Evolutionary conservation across 148 eudicot genomes (phyloP), one percentile per base, ranked within the genome.

Genomic region (Simmondsia chinensis): DNA sequence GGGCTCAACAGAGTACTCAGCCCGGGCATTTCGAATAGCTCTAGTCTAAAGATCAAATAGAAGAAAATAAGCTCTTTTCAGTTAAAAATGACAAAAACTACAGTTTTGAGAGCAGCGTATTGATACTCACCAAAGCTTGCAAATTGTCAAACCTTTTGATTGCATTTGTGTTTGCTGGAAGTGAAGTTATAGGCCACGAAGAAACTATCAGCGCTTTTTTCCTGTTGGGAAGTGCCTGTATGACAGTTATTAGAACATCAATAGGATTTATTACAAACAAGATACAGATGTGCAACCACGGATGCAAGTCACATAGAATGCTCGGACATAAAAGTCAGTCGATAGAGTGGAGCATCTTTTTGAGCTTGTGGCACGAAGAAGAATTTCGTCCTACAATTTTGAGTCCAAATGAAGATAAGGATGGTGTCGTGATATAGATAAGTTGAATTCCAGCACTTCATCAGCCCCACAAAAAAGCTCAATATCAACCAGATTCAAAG

Each of bases 1-100:
- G 25, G 99, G 94, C 73, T 82, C 94, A 66, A 93, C 96, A 7
- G 96, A 77, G 50, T 93, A 93, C 57, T 93, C 99, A 28, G 99
- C 94, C 46, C 99, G 79, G 29, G 74, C 94, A 82, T 93, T 93
- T 55, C 99, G 84, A 48, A 86, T 77, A 38, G 87, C 94, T 66
- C 79, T 75, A 40, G 82, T 86, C 99, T 93, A 62, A 8, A 48
- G 30, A 33, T 40, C 32, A 37, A 22, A 43, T 43, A 61, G 43
- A 50, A 38, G 18, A 28, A 16, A 26, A 33, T 22, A 19, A 10
- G 26, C 9, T 28, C 31, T 5, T 1, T 3, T 1, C 3, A 11
- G 4, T 18, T 8, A 33, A 3, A 5, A 8, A 9, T 2, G 6
- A 9, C 0, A 11, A 2, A 23, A 23, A 12, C 18, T 11, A 8